Conservation (phyloP, 306 rosid species). For the Cucumis melo region DNA sequence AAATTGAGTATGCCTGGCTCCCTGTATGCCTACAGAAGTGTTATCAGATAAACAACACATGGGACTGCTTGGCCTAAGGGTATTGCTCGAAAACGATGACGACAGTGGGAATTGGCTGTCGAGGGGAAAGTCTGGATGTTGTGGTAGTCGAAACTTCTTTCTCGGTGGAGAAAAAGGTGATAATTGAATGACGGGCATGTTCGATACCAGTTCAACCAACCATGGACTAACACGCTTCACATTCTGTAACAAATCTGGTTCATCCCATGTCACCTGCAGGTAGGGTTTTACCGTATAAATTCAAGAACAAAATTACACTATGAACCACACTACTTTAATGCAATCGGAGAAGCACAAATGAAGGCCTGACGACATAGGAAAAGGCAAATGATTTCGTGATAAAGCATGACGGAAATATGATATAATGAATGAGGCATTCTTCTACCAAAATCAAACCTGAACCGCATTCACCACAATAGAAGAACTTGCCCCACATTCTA, state of each 20-base stretch:
- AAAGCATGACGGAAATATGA: not conserved
- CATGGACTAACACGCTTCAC: constrained; percentile 98
- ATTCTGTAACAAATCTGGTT: constrained; percentile 92
- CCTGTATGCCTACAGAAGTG: constrained; percentile 99
- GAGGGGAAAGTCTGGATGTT: constrained; percentile 39
- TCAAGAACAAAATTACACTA: not conserved
- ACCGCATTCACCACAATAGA: not conserved
- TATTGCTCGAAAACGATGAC: constrained; percentile 63
- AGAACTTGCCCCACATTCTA: not conserved
- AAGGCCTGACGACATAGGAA: not conserved
- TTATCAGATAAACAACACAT: constrained; percentile 65
- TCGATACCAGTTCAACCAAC: constrained; percentile 81
- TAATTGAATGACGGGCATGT: constrained; percentile 47
- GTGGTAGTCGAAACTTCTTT: constrained; percentile 74
- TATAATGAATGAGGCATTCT: not conserved
- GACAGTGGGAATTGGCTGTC: constrained; percentile 54
- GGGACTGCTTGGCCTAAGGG: constrained; percentile 69
- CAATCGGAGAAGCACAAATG: not conserved
- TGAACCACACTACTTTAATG: not conserved
- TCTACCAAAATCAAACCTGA: not conserved
- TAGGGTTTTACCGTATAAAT: not conserved
- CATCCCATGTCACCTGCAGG: constrained; percentile 92
- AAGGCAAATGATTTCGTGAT: not conserved
- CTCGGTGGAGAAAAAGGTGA: constrained; percentile 64
- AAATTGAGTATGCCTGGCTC: constrained; percentile 99